These are phyloP conservation scores for Zygosaccharomyces siamensis DNA, from an alignment of 805 yeast genomes.

Conservation along the genomic window DNA sequence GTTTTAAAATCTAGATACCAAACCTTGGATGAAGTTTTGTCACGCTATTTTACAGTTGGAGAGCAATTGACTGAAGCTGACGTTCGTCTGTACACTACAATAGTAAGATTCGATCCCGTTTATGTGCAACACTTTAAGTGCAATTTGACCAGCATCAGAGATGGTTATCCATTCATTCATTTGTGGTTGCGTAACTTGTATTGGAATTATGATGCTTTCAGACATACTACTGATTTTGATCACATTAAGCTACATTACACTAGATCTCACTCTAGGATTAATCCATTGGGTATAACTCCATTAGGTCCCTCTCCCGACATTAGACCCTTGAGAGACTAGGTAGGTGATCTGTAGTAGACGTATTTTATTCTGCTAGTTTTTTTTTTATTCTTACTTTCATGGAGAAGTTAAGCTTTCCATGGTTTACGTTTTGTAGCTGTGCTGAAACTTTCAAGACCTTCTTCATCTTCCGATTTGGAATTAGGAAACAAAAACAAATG, in stretches of 20 bases:
- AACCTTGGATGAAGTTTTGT: constrained; percentile 15
- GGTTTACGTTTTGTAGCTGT: too few relatives aligned
- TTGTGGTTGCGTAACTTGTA: constrained; percentile 79
- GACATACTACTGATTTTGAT: constrained; percentile 75
- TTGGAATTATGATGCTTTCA: constrained; percentile 71
- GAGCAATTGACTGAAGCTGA: constrained; percentile 83
- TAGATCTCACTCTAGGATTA: constrained; percentile 72
- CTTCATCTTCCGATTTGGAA: too few relatives aligned
- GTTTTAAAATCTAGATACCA: constrained; percentile 20
- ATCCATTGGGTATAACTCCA: constrained; percentile 81
- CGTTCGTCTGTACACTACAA: constrained; percentile 78
- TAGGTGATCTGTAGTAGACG: neutral
- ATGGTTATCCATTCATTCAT: constrained; percentile 71
- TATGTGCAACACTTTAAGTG: constrained; percentile 95
- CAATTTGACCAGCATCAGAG: constrained; percentile 74
- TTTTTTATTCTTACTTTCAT: too few relatives aligned
- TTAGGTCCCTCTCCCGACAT: constrained; percentile 83
- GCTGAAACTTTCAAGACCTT: too few relatives aligned
- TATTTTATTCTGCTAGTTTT: too few relatives aligned
- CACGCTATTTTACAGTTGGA: constrained; percentile 50
- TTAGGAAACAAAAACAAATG: too few relatives aligned
- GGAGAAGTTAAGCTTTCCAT: too few relatives aligned
- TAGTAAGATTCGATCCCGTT: constrained; percentile 86
- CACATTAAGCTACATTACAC: constrained; percentile 93
- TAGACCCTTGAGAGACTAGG: constrained; percentile 36